These are phyloP conservation scores for Ramularia endophylla DNA, from an alignment of 2,329 filamentous ascomycete genomes.

Conservation along the genomic window DNA sequence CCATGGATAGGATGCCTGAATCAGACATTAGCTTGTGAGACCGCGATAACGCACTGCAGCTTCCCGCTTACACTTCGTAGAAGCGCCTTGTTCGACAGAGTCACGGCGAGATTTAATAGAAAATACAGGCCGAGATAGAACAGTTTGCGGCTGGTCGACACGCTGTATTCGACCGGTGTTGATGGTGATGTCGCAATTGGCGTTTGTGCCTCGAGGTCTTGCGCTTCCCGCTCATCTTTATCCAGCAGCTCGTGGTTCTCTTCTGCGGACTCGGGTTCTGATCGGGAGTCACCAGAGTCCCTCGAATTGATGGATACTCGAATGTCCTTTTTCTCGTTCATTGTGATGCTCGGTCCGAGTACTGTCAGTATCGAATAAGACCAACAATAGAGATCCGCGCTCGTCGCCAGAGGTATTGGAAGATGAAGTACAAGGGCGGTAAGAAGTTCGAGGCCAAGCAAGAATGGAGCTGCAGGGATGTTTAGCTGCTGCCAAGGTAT, in stretches of 20 bases:
- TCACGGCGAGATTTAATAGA: conserved; percentile 44
- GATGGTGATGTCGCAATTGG: not conserved
- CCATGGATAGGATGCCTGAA: conserved; percentile 55
- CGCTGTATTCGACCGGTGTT: conserved; percentile 20
- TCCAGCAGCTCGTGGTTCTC: conserved; percentile 13
- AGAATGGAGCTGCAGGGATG: too few species aligned
- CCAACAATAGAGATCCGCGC: too few species aligned
- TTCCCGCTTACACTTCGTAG: conserved; percentile 34
- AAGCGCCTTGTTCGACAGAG: conserved; percentile 56
- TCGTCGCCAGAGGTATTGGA: too few species aligned
- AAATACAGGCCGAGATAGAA: conserved; percentile 39
- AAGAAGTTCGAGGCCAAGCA: too few species aligned
- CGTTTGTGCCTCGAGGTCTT: conserved; percentile 11
- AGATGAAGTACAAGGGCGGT: too few species aligned
- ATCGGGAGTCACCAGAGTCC: conserved; percentile 5
- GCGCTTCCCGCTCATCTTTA: conserved; percentile 9
- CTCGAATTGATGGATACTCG: conserved; percentile 7
- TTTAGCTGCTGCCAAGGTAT: too few species aligned
- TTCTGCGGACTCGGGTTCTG: conserved; percentile 5
- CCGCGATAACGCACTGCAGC: not conserved
- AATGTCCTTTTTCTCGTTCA: conserved; percentile 7
- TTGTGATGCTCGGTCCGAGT: not conserved
- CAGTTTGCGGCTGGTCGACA: conserved; percentile 22
- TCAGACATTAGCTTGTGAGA: not conserved
- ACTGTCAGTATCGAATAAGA: too few species aligned